A percentile compares a stretch with the other conserved stretches of the same genome.
phyloP scores from a whole-genome alignment of 78 protist species.

The Isochrysis galbana region DNA sequence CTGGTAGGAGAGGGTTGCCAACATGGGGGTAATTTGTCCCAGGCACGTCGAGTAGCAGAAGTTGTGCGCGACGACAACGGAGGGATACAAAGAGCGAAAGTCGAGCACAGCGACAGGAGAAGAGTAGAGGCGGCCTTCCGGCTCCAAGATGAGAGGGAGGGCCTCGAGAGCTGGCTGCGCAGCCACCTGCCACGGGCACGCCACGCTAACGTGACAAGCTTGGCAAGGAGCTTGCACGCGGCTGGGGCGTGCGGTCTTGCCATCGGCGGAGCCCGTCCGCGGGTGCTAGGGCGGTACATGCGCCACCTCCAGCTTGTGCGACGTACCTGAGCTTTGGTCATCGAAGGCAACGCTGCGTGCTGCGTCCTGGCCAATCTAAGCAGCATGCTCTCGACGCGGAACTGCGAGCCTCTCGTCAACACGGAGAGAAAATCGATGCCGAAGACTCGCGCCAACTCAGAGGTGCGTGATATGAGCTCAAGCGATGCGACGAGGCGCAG shows the following conservation, averaged over 20 bases:
- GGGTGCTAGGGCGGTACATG: no score
- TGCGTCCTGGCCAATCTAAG: constrained; percentile 76
- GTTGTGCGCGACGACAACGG: constrained; percentile 95
- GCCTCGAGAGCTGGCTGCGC: constrained; percentile 71
- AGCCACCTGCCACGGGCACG: no score
- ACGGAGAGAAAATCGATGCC: constrained; percentile 85
- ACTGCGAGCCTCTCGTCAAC: constrained; percentile 85
- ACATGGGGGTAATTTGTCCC: constrained; percentile 37
- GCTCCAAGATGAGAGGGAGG: constrained; percentile 91
- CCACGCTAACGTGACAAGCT: no score
- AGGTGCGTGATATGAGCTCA: constrained; percentile 78
- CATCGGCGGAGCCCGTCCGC: no score
- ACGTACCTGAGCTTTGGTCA: constrained; percentile 63
- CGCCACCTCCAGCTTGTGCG: no score
- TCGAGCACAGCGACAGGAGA: constrained; percentile 93
- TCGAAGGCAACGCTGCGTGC: constrained; percentile 69
- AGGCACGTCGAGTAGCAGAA: constrained; percentile 86
- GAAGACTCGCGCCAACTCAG: constrained; percentile 85
- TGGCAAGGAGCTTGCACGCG: no score
- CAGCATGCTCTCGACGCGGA: constrained; percentile 89
- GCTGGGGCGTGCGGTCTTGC: no score
- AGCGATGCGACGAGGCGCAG: not conserved
- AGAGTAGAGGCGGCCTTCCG: constrained; percentile 70
- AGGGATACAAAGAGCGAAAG: constrained; percentile 94
- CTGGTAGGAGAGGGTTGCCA: not conserved